These are phyloP conservation scores for Aspergillaceae sp. DNA, from an alignment of 2,329 filamentous ascomycete species.

Conservation along the genomic window DNA sequence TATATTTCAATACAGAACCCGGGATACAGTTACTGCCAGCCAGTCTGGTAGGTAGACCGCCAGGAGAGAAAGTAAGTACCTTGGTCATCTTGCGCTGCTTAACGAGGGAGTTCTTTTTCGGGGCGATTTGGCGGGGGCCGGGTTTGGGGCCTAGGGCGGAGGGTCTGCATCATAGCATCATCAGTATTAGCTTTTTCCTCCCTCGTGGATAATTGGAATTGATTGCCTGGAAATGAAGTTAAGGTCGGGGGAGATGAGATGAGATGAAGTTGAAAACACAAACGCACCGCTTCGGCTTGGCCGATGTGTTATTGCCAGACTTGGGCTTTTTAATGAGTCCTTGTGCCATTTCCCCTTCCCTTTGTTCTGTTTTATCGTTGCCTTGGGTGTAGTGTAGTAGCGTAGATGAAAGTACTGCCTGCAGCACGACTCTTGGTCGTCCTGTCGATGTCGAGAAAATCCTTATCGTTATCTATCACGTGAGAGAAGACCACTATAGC, in stretches of 20 bases:
- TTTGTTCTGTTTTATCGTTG: background rate
- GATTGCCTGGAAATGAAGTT: too few species aligned
- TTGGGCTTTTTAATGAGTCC: slow-evolving; percentile 41
- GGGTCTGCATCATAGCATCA: slow-evolving; percentile 7
- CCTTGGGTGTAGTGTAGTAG: background rate
- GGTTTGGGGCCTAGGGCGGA: slow-evolving; percentile 43
- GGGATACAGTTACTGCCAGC: background rate
- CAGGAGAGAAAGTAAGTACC: slow-evolving; percentile 26
- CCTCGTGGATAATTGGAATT: too few species aligned
- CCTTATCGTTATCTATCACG: too few species aligned
- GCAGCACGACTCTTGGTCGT: too few species aligned
- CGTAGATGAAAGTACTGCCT: too few species aligned
- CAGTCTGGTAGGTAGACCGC: background rate
- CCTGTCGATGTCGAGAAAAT: too few species aligned
- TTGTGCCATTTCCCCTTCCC: slow-evolving; percentile 35
- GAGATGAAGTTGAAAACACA: background rate
- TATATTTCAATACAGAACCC: too few species aligned
- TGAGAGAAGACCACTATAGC: too few species aligned
- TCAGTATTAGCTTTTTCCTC: background rate
- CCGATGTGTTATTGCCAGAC: slow-evolving; percentile 11
- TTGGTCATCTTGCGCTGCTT: slow-evolving; percentile 56
- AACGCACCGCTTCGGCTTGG: slow-evolving; percentile 32
- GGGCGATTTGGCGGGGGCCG: slow-evolving; percentile 55
- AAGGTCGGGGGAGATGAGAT: background rate
- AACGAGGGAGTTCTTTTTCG: slow-evolving; percentile 55